These are phyloP conservation scores for barley (Hordeum vulgare) DNA, from an alignment of 176 grass and related monocot genomes.

Conservation along the genomic window DNA sequence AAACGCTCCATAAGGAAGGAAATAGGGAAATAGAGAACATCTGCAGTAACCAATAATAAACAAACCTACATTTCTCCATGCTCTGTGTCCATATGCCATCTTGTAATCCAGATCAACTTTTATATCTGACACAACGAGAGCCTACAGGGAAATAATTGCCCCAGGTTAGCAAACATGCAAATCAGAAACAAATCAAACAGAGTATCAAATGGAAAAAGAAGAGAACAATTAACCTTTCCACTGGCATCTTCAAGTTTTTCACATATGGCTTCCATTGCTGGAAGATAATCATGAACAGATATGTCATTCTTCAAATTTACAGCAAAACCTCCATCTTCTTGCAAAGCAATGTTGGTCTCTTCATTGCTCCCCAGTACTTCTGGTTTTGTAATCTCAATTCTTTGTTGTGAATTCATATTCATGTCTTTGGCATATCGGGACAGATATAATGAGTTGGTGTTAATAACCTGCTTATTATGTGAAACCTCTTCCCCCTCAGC, in stretches of 20 bases:
- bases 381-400: slow-evolving; percentile 80
- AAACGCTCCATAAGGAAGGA: slow-evolving; percentile 16
- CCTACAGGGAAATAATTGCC: slow-evolving; percentile 41
- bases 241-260: slow-evolving; percentile 84
- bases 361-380: slow-evolving; percentile 40
- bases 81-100: slow-evolving; percentile 66
- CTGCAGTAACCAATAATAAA: slow-evolving; percentile 11
- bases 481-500: slow-evolving; percentile 36
- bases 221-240: slow-evolving; percentile 51
- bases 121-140: slow-evolving; percentile 85
- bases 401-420: slow-evolving; percentile 89
- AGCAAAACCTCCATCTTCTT: slow-evolving; percentile 40
- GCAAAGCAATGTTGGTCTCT: slow-evolving; percentile 22
- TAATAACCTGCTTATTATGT: slow-evolving; percentile 63
- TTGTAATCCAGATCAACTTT: slow-evolving; percentile 82
- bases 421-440: slow-evolving; percentile 72
- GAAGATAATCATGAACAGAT: slow-evolving; percentile 72
- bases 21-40: slow-evolving; percentile 19
- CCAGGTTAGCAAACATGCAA: slow-evolving; percentile 24
- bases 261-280: slow-evolving; percentile 95
- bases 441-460: slow-evolving; percentile 77
- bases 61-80: slow-evolving; percentile 84
- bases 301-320: slow-evolving; percentile 49
- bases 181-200: slow-evolving; percentile 9
- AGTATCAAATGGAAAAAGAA: background rate